Conservation (phyloP, 108 stramenopile genomes). For the Ochromonas danica region DNA sequence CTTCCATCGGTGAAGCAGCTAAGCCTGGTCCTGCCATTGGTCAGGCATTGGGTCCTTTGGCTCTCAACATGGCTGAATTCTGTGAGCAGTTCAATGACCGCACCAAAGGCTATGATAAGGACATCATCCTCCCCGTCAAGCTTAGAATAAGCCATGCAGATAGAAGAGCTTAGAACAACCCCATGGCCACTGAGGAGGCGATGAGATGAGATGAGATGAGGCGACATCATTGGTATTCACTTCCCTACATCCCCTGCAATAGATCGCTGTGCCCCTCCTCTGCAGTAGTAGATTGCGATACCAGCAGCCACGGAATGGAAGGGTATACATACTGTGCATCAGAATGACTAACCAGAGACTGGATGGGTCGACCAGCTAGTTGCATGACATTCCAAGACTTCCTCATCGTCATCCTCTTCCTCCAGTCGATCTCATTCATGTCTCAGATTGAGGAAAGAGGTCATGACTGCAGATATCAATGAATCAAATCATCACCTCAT, state of each 20-base stretch:
- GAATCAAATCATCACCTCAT: slow-evolving; percentile 16
- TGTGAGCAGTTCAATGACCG: slow-evolving; percentile 84
- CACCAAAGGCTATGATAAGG: slow-evolving; percentile 64
- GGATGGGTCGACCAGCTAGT: too few relatives aligned
- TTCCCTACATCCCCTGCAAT: too few relatives aligned
- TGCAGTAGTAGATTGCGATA: too few relatives aligned
- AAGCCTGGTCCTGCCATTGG: slow-evolving; percentile 84
- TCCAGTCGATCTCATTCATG: too few relatives aligned
- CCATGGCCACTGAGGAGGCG: not conserved
- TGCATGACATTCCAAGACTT: too few relatives aligned
- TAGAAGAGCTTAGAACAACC: not conserved
- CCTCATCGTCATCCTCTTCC: too few relatives aligned
- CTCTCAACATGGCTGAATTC: slow-evolving; percentile 93
- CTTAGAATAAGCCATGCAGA: slow-evolving; percentile 1
- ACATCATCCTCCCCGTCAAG: slow-evolving; percentile 69
- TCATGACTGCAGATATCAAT: slow-evolving; percentile 5
- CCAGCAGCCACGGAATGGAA: too few relatives aligned
- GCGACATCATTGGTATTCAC: too few relatives aligned
- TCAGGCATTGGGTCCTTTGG: slow-evolving; percentile 87
- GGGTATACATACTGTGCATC: too few relatives aligned
- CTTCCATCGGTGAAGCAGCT: slow-evolving; percentile 40
- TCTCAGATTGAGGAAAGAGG: too few relatives aligned
- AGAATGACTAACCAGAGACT: too few relatives aligned
- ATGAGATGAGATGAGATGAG: not conserved
- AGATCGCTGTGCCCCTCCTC: too few relatives aligned